These are phyloP conservation scores for Penicillium lagena DNA, from an alignment of 495 filamentous ascomycete genomes.

Conservation along the genomic window DNA sequence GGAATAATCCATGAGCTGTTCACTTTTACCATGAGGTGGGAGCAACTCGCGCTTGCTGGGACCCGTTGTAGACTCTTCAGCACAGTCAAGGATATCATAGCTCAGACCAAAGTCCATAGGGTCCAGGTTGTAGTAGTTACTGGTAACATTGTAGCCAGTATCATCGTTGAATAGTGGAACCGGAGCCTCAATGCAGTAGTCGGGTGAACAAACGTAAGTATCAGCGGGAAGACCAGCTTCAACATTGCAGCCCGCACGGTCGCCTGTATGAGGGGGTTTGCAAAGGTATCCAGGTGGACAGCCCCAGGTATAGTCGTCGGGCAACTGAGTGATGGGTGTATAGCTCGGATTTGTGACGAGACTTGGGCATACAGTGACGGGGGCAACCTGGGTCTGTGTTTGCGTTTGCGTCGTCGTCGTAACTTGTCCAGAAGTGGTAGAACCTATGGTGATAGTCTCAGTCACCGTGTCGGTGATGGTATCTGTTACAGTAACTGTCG, in stretches of 20 bases:
- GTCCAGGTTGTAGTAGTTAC: constrained; percentile 59
- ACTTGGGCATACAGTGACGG: constrained; percentile 22
- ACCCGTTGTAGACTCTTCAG: neutral
- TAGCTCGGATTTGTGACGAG: constrained; percentile 27
- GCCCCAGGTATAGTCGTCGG: constrained; percentile 43
- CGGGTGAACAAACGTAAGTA: constrained; percentile 46
- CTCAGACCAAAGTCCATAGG: constrained; percentile 56
- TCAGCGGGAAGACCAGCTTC: constrained; percentile 46
- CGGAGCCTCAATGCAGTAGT: constrained; percentile 46
- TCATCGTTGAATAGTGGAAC: constrained; percentile 25
- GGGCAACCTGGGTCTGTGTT: constrained; percentile 4
- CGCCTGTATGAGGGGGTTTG: constrained; percentile 15
- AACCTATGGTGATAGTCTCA: constrained; percentile 4
- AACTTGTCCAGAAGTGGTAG: constrained; percentile 1
- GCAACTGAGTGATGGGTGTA: constrained; percentile 21
- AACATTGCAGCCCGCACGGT: constrained; percentile 42
- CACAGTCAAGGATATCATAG: constrained; percentile 49
- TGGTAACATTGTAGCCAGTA: constrained; percentile 36
- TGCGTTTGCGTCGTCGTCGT: constrained; percentile 2
- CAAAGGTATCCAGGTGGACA: constrained; percentile 61
- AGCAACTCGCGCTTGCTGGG: constrained; percentile 1
- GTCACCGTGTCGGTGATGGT: neutral
- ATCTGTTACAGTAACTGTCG: neutral
- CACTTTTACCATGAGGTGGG: neutral
- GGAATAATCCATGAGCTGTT: neutral